Percentiles rank a stretch among this genome's conserved stretches.
Conservation (phyloP, 495 filamentous ascomycete species). For the Choiromyces venosus region DNA sequence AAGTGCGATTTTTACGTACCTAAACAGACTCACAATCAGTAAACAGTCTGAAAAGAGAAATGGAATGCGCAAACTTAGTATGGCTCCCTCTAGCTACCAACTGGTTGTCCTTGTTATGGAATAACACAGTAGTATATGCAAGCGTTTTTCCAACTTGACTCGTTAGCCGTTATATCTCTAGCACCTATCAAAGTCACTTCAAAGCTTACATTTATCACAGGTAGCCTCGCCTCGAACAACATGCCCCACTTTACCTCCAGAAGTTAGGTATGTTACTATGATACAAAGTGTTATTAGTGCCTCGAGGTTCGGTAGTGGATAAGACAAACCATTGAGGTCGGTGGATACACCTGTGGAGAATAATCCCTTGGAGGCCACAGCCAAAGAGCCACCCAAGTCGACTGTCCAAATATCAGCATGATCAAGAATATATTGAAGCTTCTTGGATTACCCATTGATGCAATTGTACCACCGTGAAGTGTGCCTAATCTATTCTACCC, state of each 20-base stretch:
- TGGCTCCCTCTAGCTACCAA: slow-evolving; percentile 86
- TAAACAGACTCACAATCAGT: background rate
- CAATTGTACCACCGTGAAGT: slow-evolving; percentile 90
- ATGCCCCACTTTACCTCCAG: slow-evolving; percentile 78
- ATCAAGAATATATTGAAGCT: background rate
- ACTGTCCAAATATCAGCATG: slow-evolving; percentile 49
- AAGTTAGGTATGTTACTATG: slow-evolving; percentile 80
- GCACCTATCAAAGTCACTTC: background rate
- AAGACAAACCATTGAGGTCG: slow-evolving; percentile 69
- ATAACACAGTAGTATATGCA: slow-evolving; percentile 78
- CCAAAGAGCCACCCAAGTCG: slow-evolving; percentile 86
- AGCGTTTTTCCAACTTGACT: slow-evolving; percentile 82
- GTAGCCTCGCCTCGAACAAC: slow-evolving; percentile 60
- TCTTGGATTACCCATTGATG: slow-evolving; percentile 64
- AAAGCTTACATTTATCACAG: slow-evolving; percentile 73
- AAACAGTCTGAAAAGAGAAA: background rate
- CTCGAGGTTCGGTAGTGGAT: background rate
- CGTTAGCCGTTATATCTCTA: background rate
- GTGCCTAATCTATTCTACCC: slow-evolving; percentile 78
- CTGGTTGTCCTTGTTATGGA: slow-evolving; percentile 69
- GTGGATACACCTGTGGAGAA: slow-evolving; percentile 89
- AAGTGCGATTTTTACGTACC: slow-evolving; percentile 34
- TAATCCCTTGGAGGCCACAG: slow-evolving; percentile 82
- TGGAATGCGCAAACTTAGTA: slow-evolving; percentile 65
- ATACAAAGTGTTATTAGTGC: slow-evolving; percentile 7